A percentile compares a stretch with the other conserved stretches of the same genome.
Conservation (phyloP, 2,329 filamentous ascomycete genomes). For the Cladorrhinum sp. region DNA sequence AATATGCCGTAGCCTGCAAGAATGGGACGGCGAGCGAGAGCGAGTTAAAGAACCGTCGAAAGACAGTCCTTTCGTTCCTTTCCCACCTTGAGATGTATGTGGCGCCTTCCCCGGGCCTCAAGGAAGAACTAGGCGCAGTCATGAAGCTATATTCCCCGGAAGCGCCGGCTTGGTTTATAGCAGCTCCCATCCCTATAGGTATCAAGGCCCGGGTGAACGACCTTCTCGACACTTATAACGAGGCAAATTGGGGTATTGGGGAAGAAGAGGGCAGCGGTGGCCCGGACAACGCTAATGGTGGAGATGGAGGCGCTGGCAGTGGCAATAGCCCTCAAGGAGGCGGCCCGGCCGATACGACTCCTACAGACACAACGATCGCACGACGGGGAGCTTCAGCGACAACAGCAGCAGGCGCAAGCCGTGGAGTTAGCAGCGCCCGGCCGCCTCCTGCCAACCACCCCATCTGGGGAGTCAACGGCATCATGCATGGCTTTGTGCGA, state of each 20-base stretch:
- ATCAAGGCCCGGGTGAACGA: background rate
- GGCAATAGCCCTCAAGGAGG: no score
- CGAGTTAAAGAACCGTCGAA: background rate
- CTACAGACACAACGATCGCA: no score
- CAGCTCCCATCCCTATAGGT: background rate
- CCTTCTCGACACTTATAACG: background rate
- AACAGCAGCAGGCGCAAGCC: no score
- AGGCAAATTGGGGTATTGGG: background rate
- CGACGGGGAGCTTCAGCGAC: no score
- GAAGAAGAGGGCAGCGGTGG: background rate
- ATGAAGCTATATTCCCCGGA: background rate
- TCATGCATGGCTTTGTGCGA: conserved; percentile 31
- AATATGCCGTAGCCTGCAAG: background rate
- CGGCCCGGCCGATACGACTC: no score
- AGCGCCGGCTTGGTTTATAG: no score
- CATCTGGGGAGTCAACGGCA: conserved; percentile 31
- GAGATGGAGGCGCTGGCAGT: no score
- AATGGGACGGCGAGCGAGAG: background rate
- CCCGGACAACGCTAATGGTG: no score
- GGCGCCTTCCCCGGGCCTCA: background rate
- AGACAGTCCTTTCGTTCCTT: background rate
- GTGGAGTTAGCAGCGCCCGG: background rate
- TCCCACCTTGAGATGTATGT: background rate
- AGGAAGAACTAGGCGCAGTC: background rate
- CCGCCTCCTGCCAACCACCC: conserved; percentile 26